phyloP scores from a whole-genome alignment of 768 basidiomycete species.

The Agaricus blazei region DNA sequence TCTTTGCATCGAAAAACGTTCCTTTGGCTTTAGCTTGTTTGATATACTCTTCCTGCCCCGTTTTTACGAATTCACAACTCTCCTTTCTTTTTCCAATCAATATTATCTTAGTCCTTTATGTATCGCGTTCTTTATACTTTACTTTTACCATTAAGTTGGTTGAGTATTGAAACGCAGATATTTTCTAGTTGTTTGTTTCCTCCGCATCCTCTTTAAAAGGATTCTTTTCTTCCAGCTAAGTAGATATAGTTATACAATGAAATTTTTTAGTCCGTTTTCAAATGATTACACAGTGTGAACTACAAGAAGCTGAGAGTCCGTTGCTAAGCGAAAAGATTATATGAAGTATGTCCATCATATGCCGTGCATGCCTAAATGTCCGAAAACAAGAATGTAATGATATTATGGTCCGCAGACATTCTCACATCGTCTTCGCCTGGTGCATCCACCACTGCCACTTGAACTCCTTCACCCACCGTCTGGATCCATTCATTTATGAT shows the following conservation, averaged over 20 bases:
- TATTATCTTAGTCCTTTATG: not conserved
- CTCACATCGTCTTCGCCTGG: not conserved
- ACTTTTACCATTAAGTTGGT: not conserved
- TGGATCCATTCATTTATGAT: constrained; percentile 4
- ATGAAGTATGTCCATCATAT: no score
- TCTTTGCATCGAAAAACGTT: not conserved
- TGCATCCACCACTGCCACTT: not conserved
- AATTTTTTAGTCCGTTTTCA: constrained; percentile 7
- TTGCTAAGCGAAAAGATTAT: no score
- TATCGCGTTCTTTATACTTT: not conserved
- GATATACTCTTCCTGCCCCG: not conserved
- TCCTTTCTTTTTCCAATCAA: not conserved
- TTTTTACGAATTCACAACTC: not conserved
- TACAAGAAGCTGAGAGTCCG: not conserved
- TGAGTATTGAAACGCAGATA: not conserved
- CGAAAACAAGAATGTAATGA: constrained; percentile 4
- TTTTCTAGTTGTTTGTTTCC: not conserved
- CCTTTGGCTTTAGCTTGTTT: not conserved
- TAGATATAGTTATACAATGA: constrained; percentile 2
- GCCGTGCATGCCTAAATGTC: not conserved
- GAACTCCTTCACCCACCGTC: not conserved
- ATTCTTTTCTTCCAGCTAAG: not conserved
- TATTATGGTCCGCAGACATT: not conserved
- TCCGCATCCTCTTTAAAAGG: not conserved
- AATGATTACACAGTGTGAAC: not conserved